Base-by-base conservation (phyloP, 2,329 filamentous ascomycete genomes). In the Scorias spongiosa region DNA sequence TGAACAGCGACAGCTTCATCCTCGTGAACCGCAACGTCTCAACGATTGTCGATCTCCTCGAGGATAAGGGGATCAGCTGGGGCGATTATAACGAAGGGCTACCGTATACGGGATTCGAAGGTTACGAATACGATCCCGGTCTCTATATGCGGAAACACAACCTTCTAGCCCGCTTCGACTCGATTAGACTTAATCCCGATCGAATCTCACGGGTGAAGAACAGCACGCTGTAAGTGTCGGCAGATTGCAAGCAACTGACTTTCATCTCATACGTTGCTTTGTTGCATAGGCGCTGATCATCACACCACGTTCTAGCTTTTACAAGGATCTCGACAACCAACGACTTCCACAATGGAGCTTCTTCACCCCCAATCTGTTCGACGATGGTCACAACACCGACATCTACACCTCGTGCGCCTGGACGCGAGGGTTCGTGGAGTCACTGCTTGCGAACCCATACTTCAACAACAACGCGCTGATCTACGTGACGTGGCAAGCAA, bases 111-210 rank as follows among this genome's bases (percentile, higher is more conserved):
- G 83, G 83, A 11, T 87, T 75, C 62, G 70, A 81, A 58, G 81
- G 80, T 1, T 43, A 40, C 8, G 65, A 26, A 26, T 26, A 26
- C 20, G 71, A 73, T 28, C 69, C 71, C 38, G 81, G 84, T 53
- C 74, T 78, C 63, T 88, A 88, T 57, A 81, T 87, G 4, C 77
- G 83, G 55, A 87, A 87, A 64, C 83, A 88, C 66, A 84, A 86
- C 54, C 67, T 61, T 40, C 61, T 46, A 26, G 65, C 85, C 41
- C 64, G 78, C 42, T 82, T 74, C 60, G 69, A 84, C 57, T 75
- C 72, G 30, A 69, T 76, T 42, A 63, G 75, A 40, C 62, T 68
- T 42, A 70, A 69, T 39, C 58, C 67, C 29, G 68, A 75, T 17
- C 76, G 81, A n/a, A 66, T 82, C 1, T 69, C 72, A 5, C 69